Base-by-base conservation (phyloP, 1,284 basidiomycete species). In the Trametes polyzona region DNA sequence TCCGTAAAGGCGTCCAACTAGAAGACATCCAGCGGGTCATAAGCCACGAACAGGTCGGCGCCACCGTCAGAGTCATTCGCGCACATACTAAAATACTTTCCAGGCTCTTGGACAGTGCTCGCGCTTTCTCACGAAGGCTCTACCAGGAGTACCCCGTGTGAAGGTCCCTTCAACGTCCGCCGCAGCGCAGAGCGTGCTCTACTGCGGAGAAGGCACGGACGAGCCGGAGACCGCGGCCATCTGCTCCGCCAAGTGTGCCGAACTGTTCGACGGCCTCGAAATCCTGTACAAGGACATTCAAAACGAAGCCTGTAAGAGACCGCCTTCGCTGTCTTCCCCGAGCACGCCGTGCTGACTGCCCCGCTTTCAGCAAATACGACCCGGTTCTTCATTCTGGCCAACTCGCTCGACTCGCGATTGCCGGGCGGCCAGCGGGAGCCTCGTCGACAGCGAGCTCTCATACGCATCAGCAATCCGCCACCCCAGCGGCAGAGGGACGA, bases 81-180 rank as follows among this genome's bases (percentile, higher is more conserved):
- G 11, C 9, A 11, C 32, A 49, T 8, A 44, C 39, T 46, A 12
- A 36, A 12, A 16, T 33, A 4, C 11, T 7, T 10, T 36, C 12
- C 63, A 92, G 90, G 90, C 90, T 14, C 71, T 92, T 21, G 90
- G 90, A n/a, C 90, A 92, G 70, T 92, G 90, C 69, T 76, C 74
- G 23, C 72, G 67, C 11, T 92, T 87, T 70, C 69, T 92, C 17
- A 66, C 73, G 23, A 65, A 71, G 47, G 68, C 82, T 47, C 68
- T 92, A 14, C 86, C 89, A 0, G 62, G 65, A 12, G 87, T 81
- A 2, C 66, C 74, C 0, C 67, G 78, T 21, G 76, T 84, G 53
- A 83, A 81, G 64, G 83, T 78, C 14, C 64, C 83, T 4, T 92
- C 90, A 2, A 92, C 90, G 5, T 88, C 88, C 0, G 78, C 78